Percentiles rank a stretch among this genome's conserved stretches.
Evolutionary conservation across 768 basidiomycete genomes (phyloP).

Genomic region (Tricholoma flavovirens): DNA sequence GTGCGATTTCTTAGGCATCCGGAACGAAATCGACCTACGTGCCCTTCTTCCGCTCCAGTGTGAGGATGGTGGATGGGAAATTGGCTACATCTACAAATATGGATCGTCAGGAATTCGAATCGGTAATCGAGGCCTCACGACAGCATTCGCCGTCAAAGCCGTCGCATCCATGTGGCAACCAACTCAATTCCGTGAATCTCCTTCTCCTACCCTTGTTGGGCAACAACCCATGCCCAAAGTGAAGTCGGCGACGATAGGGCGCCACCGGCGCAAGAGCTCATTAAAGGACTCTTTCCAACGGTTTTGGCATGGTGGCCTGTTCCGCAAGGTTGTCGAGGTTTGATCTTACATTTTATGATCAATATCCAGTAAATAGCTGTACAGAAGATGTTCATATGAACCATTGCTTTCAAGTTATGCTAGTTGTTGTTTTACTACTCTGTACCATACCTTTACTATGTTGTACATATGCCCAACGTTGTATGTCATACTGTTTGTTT

Average conservation of each 20-base stretch:
- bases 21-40: constrained; percentile 38
- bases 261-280: constrained; percentile 21
- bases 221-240: constrained; percentile 7
- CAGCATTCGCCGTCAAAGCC: constrained; percentile 49
- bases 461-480: background rate
- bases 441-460: background rate
- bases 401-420: background rate
- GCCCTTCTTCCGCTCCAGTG: constrained; percentile 41
- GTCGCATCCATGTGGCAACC: constrained; percentile 25
- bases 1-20: constrained; percentile 34
- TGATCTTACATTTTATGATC: background rate
- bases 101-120: constrained; percentile 42
- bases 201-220: constrained; percentile 13
- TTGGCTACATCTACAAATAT: constrained; percentile 53
- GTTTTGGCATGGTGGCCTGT: constrained; percentile 21
- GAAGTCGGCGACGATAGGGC: constrained; percentile 3
- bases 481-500: background rate
- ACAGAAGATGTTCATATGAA: background rate
- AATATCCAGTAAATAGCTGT: background rate
- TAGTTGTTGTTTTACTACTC: background rate
- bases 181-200: constrained; percentile 5
- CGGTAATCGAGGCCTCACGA: constrained; percentile 50
- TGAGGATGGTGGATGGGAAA: constrained; percentile 52
- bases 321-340: constrained; percentile 15
- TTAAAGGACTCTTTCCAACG: constrained; percentile 25